Evolutionary conservation across 2,329 filamentous ascomycete genomes (phyloP).

Genomic region (Hyphodiscus sp.): DNA sequence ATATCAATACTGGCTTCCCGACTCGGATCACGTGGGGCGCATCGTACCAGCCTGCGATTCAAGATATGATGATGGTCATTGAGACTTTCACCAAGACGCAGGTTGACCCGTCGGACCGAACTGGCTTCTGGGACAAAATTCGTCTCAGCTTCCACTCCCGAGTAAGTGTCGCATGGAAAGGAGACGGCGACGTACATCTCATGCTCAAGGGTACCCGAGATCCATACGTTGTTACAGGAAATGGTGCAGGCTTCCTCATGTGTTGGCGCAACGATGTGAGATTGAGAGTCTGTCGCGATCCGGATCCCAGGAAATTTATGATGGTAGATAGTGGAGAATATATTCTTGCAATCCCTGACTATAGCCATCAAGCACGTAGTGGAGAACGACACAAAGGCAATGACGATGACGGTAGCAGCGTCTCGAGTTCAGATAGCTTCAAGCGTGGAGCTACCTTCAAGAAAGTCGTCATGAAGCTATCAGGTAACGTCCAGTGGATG

Average conservation of each 20-base stretch:
- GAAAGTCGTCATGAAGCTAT: constrained; percentile 98
- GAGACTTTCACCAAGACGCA: constrained; percentile 97
- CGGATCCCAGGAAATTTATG: constrained; percentile 91
- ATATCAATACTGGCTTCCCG: constrained; percentile 87
- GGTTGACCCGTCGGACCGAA: constrained; percentile 84
- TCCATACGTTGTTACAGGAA: constrained; percentile 86
- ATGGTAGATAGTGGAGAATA: constrained; percentile 93
- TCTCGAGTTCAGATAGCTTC: constrained; percentile 48
- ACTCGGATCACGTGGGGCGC: constrained; percentile 96
- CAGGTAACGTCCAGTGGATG: constrained; percentile 90
- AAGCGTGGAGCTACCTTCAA: constrained; percentile 83
- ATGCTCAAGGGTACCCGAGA: constrained; percentile 87
- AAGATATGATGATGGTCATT: constrained; percentile 99
- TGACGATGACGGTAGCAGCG: constrained; percentile 53
- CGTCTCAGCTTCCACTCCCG: constrained; percentile 89
- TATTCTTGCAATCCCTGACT: constrained; percentile 89
- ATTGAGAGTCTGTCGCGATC: constrained; percentile 76
- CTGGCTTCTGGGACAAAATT: constrained; percentile 99
- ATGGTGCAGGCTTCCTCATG: constrained; percentile 94
- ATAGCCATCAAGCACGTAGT: constrained; percentile 73
- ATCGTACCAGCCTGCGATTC: constrained; percentile 94
- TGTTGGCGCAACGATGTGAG: constrained; percentile 94
- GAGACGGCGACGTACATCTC: constrained; percentile 90
- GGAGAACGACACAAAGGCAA: constrained; percentile 39
- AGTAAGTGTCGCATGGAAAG: constrained; percentile 84